phyloP scores from a whole-genome alignment of 345 rosid genomes.

The Balakata baccata region DNA sequence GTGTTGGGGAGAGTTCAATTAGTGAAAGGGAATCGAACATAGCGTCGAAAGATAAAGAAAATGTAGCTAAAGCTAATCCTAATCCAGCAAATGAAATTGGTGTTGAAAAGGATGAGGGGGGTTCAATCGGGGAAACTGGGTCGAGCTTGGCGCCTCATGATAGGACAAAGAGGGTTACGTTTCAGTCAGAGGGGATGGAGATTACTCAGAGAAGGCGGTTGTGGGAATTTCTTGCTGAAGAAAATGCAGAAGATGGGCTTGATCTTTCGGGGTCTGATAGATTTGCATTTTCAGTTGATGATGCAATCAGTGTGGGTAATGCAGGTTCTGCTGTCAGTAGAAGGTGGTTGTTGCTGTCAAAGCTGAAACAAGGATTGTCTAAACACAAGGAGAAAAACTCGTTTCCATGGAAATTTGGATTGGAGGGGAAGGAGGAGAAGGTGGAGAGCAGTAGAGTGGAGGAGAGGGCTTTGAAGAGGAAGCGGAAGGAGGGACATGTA shows the following conservation, averaged over 20 bases:
- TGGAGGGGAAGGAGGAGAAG: conserved; percentile 60
- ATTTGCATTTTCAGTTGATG: conserved; percentile 88
- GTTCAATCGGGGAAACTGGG: neutral
- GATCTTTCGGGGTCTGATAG: conserved; percentile 94
- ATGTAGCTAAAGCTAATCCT: conserved; percentile 12
- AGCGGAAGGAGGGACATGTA: conserved; percentile 72
- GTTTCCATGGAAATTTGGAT: conserved; percentile 77
- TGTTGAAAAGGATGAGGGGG: conserved; percentile 9
- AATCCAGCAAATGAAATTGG: conserved; percentile 1
- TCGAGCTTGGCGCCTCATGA: conserved; percentile 9
- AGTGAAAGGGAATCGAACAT: conserved; percentile 8
- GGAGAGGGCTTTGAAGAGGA: conserved; percentile 53
- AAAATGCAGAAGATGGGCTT: conserved; percentile 76
- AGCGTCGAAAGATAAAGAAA: neutral
- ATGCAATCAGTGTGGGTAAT: conserved; percentile 64
- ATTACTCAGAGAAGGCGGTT: conserved; percentile 42
- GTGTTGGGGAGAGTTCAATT: conserved; percentile 13
- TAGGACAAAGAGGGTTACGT: conserved; percentile 49
- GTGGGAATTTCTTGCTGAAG: conserved; percentile 87
- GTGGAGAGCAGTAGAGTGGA: conserved; percentile 49
- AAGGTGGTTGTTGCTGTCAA: conserved; percentile 80
- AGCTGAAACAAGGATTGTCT: conserved; percentile 73
- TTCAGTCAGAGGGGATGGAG: conserved; percentile 54
- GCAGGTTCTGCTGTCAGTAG: conserved; percentile 61
- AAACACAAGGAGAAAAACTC: conserved; percentile 65